Evolutionary conservation across 2,329 filamentous ascomycete species (phyloP), one percentile per base, ranked within the genome.

Genomic region (Talaromyces sp.): DNA sequence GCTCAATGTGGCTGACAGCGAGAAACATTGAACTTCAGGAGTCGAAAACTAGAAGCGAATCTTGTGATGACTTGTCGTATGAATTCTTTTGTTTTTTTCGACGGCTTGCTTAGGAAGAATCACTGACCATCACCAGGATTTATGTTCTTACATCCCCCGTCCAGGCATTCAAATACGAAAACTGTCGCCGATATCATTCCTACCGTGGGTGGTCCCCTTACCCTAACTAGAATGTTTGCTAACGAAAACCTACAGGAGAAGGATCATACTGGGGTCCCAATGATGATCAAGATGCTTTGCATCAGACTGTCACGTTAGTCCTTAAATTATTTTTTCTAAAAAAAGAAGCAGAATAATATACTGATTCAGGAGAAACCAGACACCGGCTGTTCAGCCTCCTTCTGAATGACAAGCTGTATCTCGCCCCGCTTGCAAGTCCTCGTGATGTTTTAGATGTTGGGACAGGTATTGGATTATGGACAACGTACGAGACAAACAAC

Each of bases 381-480:
- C 69, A 71, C 56, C 67, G 69, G 26, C 58, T 70, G 46, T 71
- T 67, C 50, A 62, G 67, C 31, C 56, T 68, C 11, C 65, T 65
- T 10, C 61, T 70, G 17, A 65, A 67, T 53, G 67, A 68, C 55
- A 66, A 63, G 59, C 64, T 71, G 11, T 63, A 65, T 50, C 63
- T 68, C 27, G 66, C 68, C 50, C 69, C 70, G 1, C 63, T 74
- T 48, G 58, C 68, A 19, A 64, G 67, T 41, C 70, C 71, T 24
- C 63, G 63, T 21, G 61, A 67, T 24, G 65, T 71, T 35, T 65
- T 71, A 9, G 71, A 74, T 58, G 61, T 74, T 48, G 70, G 72
- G 17, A 72, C 70, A 14, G 72, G 70, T 1, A 61, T 63, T 21
- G 72, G 72, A 14, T 64, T 71, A 24, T 75, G 72, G 72, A 69